Conservation (phyloP, 1,139 yeast genomes). For the Taphrina deformans region DNA sequence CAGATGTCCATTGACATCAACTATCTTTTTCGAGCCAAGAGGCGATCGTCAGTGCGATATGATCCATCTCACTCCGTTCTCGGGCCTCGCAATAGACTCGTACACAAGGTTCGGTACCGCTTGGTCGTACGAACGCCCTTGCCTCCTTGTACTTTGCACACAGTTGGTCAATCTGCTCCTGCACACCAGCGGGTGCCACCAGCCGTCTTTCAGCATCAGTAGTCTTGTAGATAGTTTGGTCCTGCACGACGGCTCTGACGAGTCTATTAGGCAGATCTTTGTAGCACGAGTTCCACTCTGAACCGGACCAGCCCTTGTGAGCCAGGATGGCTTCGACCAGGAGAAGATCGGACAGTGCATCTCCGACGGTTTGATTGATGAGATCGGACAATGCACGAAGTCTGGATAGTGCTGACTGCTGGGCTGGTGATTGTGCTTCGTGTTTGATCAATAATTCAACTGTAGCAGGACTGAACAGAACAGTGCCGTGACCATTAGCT, state of each 20-base stretch:
- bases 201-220: slow-evolving; percentile 83
- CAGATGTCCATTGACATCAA: not conserved
- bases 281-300: slow-evolving; percentile 74
- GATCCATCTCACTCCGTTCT: slow-evolving; percentile 55
- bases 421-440: slow-evolving; percentile 46
- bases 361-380: slow-evolving; percentile 96
- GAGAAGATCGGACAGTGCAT: slow-evolving; percentile 85
- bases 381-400: slow-evolving; percentile 62
- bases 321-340: slow-evolving; percentile 68
- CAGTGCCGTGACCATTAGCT: slow-evolving; percentile 99
- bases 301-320: slow-evolving; percentile 59
- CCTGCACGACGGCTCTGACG: slow-evolving; percentile 77
- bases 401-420: slow-evolving; percentile 53
- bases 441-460: slow-evolving; percentile 46
- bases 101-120: slow-evolving; percentile 98
- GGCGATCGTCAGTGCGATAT: slow-evolving; percentile 56
- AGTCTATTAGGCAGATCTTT: slow-evolving; percentile 83
- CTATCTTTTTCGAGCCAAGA: slow-evolving; percentile 13
- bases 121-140: slow-evolving; percentile 91
- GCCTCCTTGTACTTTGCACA: slow-evolving; percentile 63
- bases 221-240: slow-evolving; percentile 74
- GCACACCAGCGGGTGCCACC: slow-evolving; percentile 75
- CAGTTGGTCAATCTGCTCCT: slow-evolving; percentile 64
- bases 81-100: slow-evolving; percentile 84
- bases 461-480: slow-evolving; percentile 69